These are phyloP conservation scores for Pyrenophora teres DNA, from an alignment of 2,329 filamentous ascomycete genomes.

Conservation along the genomic window DNA sequence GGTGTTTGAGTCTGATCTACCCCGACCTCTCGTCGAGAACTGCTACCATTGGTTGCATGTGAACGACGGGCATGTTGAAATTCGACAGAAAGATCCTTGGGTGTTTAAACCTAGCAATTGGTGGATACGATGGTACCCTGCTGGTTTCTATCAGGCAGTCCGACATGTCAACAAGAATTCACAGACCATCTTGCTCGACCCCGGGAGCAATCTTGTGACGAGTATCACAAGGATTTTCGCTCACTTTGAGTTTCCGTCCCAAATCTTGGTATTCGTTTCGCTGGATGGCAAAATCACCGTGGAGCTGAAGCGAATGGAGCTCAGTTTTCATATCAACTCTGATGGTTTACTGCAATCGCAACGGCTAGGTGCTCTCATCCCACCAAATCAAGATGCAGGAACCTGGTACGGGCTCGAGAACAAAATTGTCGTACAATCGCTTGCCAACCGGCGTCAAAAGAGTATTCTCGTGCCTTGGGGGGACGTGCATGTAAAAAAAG, in stretches of 20 bases:
- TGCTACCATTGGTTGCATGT: conserved; percentile 67
- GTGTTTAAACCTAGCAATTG: conserved; percentile 46
- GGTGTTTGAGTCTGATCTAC: conserved; percentile 48
- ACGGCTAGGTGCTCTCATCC: conserved; percentile 58
- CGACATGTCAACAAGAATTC: conserved; percentile 23
- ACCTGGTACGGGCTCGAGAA: conserved; percentile 64
- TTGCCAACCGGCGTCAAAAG: conserved; percentile 47
- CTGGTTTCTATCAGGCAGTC: conserved; percentile 10
- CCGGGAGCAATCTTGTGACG: conserved; percentile 50
- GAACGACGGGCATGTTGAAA: conserved; percentile 53
- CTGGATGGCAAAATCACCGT: conserved; percentile 44
- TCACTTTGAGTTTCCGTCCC: conserved; percentile 53
- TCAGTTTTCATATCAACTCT: conserved; percentile 59
- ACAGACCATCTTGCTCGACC: conserved; percentile 55
- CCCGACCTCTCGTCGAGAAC: conserved; percentile 54
- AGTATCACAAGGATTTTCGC: conserved; percentile 54
- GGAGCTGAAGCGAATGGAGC: conserved; percentile 58
- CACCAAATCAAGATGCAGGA: conserved; percentile 61
- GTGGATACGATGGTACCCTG: conserved; percentile 42
- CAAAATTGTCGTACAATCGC: conserved; percentile 62
- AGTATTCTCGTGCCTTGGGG: conserved; percentile 63
- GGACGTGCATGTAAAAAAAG: conserved; percentile 28
- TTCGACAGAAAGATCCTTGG: conserved; percentile 56
- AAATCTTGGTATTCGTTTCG: conserved; percentile 57
- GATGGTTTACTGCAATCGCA: conserved; percentile 52